phyloP scores from a whole-genome alignment of 2,329 filamentous ascomycete species.

The Trichoderma sp. region DNA sequence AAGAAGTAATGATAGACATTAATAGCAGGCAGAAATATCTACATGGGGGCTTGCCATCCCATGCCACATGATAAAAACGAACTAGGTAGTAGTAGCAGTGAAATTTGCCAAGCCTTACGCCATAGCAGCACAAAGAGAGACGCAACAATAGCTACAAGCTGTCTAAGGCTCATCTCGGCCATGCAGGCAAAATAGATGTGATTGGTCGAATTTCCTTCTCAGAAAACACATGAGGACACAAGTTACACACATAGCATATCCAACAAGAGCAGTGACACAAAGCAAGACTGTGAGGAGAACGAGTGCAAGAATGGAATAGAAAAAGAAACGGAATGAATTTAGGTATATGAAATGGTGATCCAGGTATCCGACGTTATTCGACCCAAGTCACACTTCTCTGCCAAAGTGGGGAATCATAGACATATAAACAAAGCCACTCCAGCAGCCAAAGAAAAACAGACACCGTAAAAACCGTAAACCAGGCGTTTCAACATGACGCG shows the following conservation, averaged over 20 bases:
- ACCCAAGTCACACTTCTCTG: constrained; percentile 39
- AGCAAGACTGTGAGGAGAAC: background rate
- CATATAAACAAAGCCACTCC: constrained; percentile 41
- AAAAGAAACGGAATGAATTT: constrained; percentile 39
- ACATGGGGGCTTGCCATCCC: constrained; percentile 8
- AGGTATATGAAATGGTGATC: constrained; percentile 43
- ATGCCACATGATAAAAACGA: constrained; percentile 5
- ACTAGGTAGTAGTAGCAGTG: background rate
- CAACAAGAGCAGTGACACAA: constrained; percentile 5
- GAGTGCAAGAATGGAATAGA: constrained; percentile 10
- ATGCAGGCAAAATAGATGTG: background rate
- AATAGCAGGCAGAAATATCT: constrained; percentile 19
- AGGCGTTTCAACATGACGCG: constrained; percentile 21
- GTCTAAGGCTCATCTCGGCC: background rate
- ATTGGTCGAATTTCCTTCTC: background rate
- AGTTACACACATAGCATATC: background rate
- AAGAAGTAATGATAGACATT: constrained; percentile 11
- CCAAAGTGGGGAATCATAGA: constrained; percentile 47
- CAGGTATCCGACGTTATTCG: constrained; percentile 38
- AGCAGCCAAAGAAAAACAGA: constrained; percentile 41
- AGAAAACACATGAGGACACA: background rate
- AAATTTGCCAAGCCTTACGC: background rate
- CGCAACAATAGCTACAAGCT: background rate
- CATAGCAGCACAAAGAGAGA: background rate
- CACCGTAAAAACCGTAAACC: constrained; percentile 31